These are phyloP conservation scores for Diversispora epigaea DNA, from an alignment of 192 early-diverging fungal genomes.

Conservation along the genomic window DNA sequence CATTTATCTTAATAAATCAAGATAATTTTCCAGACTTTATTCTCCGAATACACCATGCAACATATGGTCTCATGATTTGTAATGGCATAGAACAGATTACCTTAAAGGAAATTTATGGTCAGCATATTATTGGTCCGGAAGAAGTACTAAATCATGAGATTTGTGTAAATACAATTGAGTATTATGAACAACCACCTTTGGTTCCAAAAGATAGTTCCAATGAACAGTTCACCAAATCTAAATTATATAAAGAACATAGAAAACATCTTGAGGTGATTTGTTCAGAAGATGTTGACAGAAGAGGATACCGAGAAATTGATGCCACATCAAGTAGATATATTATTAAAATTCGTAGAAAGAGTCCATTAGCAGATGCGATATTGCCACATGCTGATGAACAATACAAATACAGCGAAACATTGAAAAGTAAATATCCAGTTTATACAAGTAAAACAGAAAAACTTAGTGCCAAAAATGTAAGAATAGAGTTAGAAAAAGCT, in stretches of 20 bases:
- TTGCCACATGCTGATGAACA: slow-evolving; percentile 16
- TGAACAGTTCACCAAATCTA: neutral
- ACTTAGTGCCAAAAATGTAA: neutral
- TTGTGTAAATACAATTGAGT: neutral
- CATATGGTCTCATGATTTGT: neutral
- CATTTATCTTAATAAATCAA: neutral
- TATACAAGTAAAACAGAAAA: neutral
- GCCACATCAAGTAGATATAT: neutral
- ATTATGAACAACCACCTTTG: neutral
- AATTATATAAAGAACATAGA: neutral
- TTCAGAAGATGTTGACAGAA: neutral
- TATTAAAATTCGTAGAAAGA: neutral
- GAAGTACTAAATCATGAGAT: neutral
- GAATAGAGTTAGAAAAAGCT: slow-evolving; percentile 6
- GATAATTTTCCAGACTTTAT: slow-evolving; percentile 8
- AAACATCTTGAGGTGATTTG: neutral
- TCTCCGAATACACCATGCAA: slow-evolving; percentile 8
- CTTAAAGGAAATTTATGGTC: neutral
- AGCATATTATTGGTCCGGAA: neutral
- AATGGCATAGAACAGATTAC: neutral
- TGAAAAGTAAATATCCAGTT: neutral
- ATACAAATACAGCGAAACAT: slow-evolving; percentile 7
- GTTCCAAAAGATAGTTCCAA: neutral
- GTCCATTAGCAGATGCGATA: neutral
- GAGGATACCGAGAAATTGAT: neutral